Percentiles rank a stretch among this genome's conserved stretches.
phyloP scores from a whole-genome alignment of 1,139 yeast species.

The Wickerhamomyces sp. region DNA sequence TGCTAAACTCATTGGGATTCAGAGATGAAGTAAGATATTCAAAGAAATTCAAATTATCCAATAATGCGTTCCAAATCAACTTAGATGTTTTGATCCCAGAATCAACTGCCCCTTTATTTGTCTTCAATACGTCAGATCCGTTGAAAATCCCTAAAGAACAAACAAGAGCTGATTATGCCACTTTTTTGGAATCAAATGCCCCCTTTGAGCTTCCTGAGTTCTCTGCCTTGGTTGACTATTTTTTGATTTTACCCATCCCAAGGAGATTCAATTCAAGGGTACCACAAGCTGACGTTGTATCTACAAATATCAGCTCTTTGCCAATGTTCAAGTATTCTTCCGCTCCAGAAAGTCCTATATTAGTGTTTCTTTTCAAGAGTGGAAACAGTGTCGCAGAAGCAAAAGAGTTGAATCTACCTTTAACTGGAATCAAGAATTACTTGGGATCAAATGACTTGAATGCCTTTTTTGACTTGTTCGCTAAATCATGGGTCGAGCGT shows the following conservation, averaged over 20 bases:
- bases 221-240: slow-evolving; percentile 30
- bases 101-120: slow-evolving; percentile 30
- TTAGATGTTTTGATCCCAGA: slow-evolving; percentile 27
- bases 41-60: slow-evolving; percentile 13
- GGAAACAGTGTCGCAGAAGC: slow-evolving; percentile 12
- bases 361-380: slow-evolving; percentile 33
- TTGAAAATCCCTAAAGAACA: slow-evolving; percentile 17
- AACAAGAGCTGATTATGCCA: slow-evolving; percentile 20
- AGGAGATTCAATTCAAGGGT: slow-evolving; percentile 7
- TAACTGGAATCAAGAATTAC: slow-evolving; percentile 10
- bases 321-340: slow-evolving; percentile 21
- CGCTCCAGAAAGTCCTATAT: slow-evolving; percentile 26
- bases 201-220: slow-evolving; percentile 35
- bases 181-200: slow-evolving; percentile 26
- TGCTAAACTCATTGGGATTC: slow-evolving; percentile 16
- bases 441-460: slow-evolving; percentile 14
- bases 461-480: slow-evolving; percentile 38
- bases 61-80: slow-evolving; percentile 9
- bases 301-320: slow-evolving; percentile 21
- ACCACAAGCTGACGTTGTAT: slow-evolving; percentile 19
- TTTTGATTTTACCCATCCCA: slow-evolving; percentile 32
- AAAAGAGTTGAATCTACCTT: slow-evolving; percentile 10
- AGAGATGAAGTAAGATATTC: slow-evolving; percentile 14
- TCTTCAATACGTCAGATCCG: slow-evolving; percentile 31
- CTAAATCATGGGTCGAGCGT: slow-evolving; percentile 35